Evolutionary conservation across 495 filamentous ascomycete genomes (phyloP).

Genomic region (Astrocystis sublimbata): DNA sequence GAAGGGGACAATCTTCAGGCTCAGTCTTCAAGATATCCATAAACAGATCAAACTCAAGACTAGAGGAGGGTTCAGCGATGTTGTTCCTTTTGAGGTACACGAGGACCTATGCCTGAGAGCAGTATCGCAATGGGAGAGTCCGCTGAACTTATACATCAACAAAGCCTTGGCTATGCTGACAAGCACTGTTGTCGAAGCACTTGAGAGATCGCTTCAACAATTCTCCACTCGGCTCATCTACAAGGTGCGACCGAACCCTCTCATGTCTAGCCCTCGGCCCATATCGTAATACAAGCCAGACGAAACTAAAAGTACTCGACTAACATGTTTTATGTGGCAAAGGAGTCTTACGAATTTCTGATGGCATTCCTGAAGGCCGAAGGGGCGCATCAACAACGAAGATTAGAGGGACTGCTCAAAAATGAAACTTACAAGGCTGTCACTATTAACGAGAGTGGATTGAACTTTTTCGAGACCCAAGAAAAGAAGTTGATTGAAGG

Average conservation of each 20-base stretch:
- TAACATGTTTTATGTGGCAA: too few species aligned
- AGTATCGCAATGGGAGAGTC: constrained; percentile 29
- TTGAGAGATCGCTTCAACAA: constrained; percentile 29
- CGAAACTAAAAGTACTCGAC: too few species aligned
- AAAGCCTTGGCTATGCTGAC: constrained; percentile 25
- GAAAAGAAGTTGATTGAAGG: constrained; percentile 31
- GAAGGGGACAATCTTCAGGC: not conserved
- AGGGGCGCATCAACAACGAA: constrained; percentile 13
- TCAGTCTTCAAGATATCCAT: constrained; percentile 32
- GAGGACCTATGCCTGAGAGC: constrained; percentile 32
- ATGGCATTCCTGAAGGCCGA: constrained; percentile 30
- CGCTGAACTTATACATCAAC: constrained; percentile 31
- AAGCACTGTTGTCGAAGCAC: constrained; percentile 16
- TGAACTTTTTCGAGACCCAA: constrained; percentile 29
- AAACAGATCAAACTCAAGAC: constrained; percentile 29
- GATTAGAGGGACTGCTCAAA: constrained; percentile 27
- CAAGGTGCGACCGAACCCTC: too few species aligned
- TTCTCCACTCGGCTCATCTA: constrained; percentile 36
- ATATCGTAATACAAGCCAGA: too few species aligned
- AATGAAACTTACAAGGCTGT: constrained; percentile 35
- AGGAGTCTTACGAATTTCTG: constrained; percentile 29
- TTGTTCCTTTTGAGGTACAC: constrained; percentile 37
- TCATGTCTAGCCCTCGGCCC: too few species aligned
- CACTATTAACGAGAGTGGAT: constrained; percentile 33
- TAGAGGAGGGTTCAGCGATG: constrained; percentile 37